A percentile compares a stretch with the other conserved stretches of the same genome.
These are phyloP conservation scores for Laetiporus sulphureus DNA, from an alignment of 1,284 basidiomycete genomes.

Conservation along the genomic window DNA sequence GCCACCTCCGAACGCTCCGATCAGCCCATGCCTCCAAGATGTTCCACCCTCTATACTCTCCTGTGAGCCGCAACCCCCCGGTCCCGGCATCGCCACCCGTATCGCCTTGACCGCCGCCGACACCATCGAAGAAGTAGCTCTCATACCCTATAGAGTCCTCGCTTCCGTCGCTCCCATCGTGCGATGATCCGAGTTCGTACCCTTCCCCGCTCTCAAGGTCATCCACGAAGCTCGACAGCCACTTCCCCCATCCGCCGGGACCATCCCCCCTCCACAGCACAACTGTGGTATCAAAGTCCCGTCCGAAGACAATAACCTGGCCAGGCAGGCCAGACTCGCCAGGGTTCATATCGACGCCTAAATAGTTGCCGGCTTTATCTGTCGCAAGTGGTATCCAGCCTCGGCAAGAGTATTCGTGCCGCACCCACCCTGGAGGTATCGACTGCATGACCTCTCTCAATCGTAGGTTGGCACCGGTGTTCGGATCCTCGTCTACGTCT, in stretches of 20 bases:
- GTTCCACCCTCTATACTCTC: slow-evolving; percentile 86
- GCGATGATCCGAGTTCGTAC: slow-evolving; percentile 63
- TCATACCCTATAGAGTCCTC: slow-evolving; percentile 86
- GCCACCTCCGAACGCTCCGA: slow-evolving; percentile 79
- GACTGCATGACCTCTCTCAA: slow-evolving; percentile 80
- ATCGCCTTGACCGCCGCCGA: slow-evolving; percentile 65
- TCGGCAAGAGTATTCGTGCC: slow-evolving; percentile 84
- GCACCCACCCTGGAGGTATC: slow-evolving; percentile 89
- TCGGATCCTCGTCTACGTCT: slow-evolving; percentile 80
- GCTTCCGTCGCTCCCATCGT: slow-evolving; percentile 51
- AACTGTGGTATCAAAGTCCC: slow-evolving; percentile 97
- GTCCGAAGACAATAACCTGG: slow-evolving; percentile 95
- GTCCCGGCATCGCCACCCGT: slow-evolving; percentile 67
- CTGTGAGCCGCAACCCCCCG: slow-evolving; percentile 63
- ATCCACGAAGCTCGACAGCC: slow-evolving; percentile 90
- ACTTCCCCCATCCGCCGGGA: slow-evolving; percentile 89
- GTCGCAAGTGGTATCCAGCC: slow-evolving; percentile 96
- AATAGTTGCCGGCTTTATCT: slow-evolving; percentile 94
- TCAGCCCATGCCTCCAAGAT: slow-evolving; percentile 90
- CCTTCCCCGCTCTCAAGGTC: slow-evolving; percentile 89
- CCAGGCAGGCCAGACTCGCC: slow-evolving; percentile 71
- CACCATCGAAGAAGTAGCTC: slow-evolving; percentile 79
- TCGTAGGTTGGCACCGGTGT: slow-evolving; percentile 67
- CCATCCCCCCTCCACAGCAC: slow-evolving; percentile 92
- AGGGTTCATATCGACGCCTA: slow-evolving; percentile 93